phyloP scores from a whole-genome alignment of 2,329 filamentous ascomycete genomes.

The Colletotrichum trifolii region DNA sequence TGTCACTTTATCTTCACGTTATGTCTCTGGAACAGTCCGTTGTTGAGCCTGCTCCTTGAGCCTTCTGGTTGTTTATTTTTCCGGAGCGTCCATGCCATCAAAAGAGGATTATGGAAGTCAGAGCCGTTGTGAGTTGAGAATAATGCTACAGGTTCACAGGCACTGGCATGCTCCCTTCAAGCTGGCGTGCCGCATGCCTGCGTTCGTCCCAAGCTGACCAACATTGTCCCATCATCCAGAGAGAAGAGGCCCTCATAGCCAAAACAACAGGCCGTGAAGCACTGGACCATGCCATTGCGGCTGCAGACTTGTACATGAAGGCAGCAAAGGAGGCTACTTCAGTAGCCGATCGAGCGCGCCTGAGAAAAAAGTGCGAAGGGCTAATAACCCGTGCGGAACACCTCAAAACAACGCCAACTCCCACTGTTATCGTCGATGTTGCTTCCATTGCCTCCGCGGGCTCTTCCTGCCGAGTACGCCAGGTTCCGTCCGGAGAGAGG shows the following conservation, averaged over 20 bases:
- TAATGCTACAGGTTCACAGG: too few relatives aligned
- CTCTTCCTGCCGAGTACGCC: constrained; percentile 57
- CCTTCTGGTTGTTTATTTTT: background rate
- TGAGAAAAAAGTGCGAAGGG: constrained; percentile 75
- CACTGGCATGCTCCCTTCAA: too few relatives aligned
- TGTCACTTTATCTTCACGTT: constrained; percentile 4
- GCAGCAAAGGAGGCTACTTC: constrained; percentile 72
- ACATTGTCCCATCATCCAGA: constrained; percentile 40
- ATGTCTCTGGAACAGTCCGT: constrained; percentile 12
- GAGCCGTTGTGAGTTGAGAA: constrained; percentile 28
- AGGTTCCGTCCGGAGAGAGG: constrained; percentile 76
- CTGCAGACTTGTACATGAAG: constrained; percentile 84
- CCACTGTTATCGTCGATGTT: constrained; percentile 41
- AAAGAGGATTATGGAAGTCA: constrained; percentile 30
- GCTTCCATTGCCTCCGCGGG: constrained; percentile 3
- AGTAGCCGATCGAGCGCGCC: constrained; percentile 71
- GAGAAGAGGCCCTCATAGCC: constrained; percentile 51
- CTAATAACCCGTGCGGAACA: constrained; percentile 78
- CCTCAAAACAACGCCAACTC: constrained; percentile 66
- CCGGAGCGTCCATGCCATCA: constrained; percentile 7
- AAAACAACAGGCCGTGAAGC: constrained; percentile 63
- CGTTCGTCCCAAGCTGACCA: constrained; percentile 7
- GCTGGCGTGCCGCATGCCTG: too few relatives aligned
- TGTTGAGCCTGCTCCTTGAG: background rate
- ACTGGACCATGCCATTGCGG: constrained; percentile 78